These are phyloP conservation scores for Spergularia azorica DNA, from an alignment of 179 eudicot genomes.

Conservation along the genomic window DNA sequence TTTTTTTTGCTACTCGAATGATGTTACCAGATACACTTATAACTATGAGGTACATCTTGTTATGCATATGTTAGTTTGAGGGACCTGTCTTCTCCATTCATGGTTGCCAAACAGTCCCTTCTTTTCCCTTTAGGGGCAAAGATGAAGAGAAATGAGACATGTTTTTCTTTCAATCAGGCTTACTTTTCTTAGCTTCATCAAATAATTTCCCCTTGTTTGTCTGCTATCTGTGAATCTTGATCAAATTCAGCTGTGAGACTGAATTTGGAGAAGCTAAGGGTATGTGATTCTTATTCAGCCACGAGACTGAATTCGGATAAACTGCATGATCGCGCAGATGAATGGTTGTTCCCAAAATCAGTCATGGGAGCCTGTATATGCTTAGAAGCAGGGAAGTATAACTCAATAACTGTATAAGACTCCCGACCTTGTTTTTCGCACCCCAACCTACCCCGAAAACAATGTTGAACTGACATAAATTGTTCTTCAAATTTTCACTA, in stretches of 20 bases:
- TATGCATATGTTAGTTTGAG: slow-evolving; percentile 9
- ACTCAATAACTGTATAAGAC: no score
- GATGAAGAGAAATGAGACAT: slow-evolving; percentile 10
- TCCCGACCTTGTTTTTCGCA: no score
- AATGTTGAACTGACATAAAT: no score
- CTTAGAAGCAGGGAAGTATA: not conserved
- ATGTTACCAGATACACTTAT: slow-evolving; percentile 12
- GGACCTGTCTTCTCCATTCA: slow-evolving; percentile 9
- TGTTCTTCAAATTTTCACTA: no score
- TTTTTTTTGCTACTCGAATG: slow-evolving; percentile 17
- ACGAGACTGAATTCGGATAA: not conserved
- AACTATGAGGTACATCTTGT: slow-evolving; percentile 8
- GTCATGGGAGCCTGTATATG: not conserved
- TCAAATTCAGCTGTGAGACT: not conserved
- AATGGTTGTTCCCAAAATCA: not conserved
- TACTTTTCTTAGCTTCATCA: not conserved
- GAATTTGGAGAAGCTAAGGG: no score
- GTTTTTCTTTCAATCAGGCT: not conserved
- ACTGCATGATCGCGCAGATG: not conserved
- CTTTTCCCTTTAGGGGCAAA: not conserved
- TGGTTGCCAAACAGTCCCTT: slow-evolving; percentile 13
- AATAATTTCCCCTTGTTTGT: not conserved
- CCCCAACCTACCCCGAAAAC: no score
- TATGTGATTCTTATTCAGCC: not conserved
- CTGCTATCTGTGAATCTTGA: not conserved